These are phyloP conservation scores for Theileria sp. DNA, from an alignment of 169 alveolate genomes.

Conservation along the genomic window DNA sequence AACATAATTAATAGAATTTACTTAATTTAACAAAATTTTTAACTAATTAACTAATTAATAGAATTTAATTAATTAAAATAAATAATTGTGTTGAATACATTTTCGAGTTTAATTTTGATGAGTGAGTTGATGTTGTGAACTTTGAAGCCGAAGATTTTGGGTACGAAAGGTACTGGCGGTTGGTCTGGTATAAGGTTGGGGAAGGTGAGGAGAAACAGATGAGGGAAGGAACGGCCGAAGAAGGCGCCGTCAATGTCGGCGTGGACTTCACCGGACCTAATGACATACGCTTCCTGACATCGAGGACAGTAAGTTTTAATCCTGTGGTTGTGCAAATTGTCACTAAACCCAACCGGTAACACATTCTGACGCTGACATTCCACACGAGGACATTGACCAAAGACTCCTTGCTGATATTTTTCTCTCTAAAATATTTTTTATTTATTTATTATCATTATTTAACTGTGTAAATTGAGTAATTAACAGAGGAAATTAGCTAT, in stretches of 20 bases:
- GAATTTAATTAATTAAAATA: not conserved
- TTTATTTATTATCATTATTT: not conserved
- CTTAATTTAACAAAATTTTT: not conserved
- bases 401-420: slow-evolving; percentile 91
- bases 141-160: slow-evolving; percentile 82
- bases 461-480: too few species aligned
- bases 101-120: slow-evolving; percentile 62
- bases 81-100: slow-evolving; percentile 21
- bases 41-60: too few species aligned
- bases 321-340: slow-evolving; percentile 87
- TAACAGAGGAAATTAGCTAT: too few species aligned
- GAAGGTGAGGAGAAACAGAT: slow-evolving; percentile 83
- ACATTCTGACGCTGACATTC: slow-evolving; percentile 91
- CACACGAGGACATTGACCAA: slow-evolving; percentile 97
- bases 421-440: slow-evolving; percentile 84
- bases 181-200: slow-evolving; percentile 83
- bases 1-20: too few species aligned
- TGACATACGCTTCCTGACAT: slow-evolving; percentile 91
- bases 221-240: slow-evolving; percentile 94
- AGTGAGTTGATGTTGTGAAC: slow-evolving; percentile 70
- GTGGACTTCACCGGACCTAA: slow-evolving; percentile 72
- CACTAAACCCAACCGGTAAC: slow-evolving; percentile 93
- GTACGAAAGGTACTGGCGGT: slow-evolving; percentile 79
- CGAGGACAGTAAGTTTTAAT: slow-evolving; percentile 94
- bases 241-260: slow-evolving; percentile 95